Conservation (phyloP, 2,329 filamentous ascomycete species). For the Penicillium psychrosexuale region DNA sequence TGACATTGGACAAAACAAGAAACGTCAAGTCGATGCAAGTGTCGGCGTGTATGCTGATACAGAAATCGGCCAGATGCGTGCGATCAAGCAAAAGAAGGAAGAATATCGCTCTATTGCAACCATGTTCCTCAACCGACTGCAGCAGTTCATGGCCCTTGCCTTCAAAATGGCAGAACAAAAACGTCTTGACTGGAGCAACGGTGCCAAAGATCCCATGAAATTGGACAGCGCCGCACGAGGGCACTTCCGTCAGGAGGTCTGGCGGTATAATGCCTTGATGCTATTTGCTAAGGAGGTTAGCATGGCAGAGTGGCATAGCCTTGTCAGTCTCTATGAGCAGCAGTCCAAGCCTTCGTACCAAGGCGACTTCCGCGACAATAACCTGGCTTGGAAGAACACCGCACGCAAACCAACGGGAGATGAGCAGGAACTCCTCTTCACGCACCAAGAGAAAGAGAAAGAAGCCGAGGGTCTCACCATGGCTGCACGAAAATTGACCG, state of each 20-base stretch:
- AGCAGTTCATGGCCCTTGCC: constrained; percentile 75
- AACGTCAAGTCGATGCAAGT: constrained; percentile 48
- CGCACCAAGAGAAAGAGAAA: constrained; percentile 81
- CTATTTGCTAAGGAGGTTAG: constrained; percentile 87
- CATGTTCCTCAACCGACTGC: constrained; percentile 73
- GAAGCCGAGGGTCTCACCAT: constrained; percentile 66
- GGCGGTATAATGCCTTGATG: constrained; percentile 84
- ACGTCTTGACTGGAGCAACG: constrained; percentile 56
- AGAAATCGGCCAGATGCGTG: constrained; percentile 78
- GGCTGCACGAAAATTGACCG: constrained; percentile 83
- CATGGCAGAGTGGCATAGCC: constrained; percentile 71
- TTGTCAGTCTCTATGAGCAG: constrained; percentile 77
- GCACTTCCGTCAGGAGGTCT: constrained; percentile 68
- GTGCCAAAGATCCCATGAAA: constrained; percentile 50
- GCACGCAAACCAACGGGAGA: constrained; percentile 72
- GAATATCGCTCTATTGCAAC: constrained; percentile 75
- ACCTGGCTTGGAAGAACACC: constrained; percentile 74
- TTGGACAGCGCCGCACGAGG: constrained; percentile 70
- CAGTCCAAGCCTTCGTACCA: constrained; percentile 74
- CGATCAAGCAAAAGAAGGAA: constrained; percentile 90
- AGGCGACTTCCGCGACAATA: constrained; percentile 74
- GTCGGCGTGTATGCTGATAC: constrained; percentile 66
- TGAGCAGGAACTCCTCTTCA: constrained; percentile 83
- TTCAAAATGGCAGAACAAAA: constrained; percentile 74
- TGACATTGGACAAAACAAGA: constrained; percentile 59